phyloP scores from a whole-genome alignment of 257 asterid species.

The Lycium ferocissimum region DNA sequence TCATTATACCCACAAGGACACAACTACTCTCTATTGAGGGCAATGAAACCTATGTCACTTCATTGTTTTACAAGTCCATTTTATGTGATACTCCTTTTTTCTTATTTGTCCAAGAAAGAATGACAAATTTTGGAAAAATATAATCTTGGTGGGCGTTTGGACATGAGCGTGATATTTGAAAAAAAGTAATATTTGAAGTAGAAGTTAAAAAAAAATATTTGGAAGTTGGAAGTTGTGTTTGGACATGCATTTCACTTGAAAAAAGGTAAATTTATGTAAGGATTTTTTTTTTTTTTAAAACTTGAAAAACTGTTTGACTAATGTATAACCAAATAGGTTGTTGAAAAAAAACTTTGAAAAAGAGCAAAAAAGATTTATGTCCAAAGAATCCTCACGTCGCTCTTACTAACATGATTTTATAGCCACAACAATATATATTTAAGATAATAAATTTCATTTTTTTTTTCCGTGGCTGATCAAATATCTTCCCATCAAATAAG shows the following conservation, averaged over 20 bases:
- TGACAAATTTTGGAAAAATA: not conserved
- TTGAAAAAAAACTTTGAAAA: no score
- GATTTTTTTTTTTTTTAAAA: no score
- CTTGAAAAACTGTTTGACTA: no score
- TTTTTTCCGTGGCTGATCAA: not conserved
- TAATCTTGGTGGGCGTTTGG: no score
- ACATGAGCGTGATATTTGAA: no score
- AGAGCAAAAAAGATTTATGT: no score
- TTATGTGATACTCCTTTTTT: not conserved
- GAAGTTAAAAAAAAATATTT: no score
- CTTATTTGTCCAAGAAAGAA: not conserved
- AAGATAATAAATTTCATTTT: not conserved
- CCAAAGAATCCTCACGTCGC: not conserved
- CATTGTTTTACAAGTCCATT: not conserved
- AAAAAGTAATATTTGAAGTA: no score
- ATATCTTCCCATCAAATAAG: not conserved
- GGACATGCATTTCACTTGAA: no score
- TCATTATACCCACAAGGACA: not conserved
- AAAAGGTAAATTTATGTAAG: no score
- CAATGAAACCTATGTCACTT: not conserved
- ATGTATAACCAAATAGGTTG: no score
- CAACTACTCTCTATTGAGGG: not conserved
- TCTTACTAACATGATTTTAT: not conserved
- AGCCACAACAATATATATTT: not conserved
- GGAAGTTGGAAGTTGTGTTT: no score